Base-by-base conservation (phyloP, 495 filamentous ascomycete species). In the Penicillium verhagenii region DNA sequence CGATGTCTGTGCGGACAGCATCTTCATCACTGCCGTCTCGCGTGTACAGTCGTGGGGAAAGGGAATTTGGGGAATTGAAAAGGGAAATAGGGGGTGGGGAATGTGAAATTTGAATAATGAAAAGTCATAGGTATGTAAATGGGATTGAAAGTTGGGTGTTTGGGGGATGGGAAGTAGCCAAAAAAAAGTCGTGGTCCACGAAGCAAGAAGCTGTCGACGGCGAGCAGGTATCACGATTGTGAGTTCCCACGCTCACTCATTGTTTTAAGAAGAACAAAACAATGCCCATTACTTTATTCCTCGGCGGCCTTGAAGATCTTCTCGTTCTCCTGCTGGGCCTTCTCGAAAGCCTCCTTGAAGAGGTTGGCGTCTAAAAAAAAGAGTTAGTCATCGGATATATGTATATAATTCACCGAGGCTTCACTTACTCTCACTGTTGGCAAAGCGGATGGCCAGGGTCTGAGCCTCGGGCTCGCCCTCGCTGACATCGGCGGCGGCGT, bases 261-360 rank as follows among this genome's bases (percentile, higher is more conserved):
- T 38, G 39, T 20, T 42, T 21, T 26, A 53, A 43, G 37, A 40
- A 50, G 20, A 42, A 50, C 31, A 20, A 35, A 20, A 47, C 18
- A 37, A 42, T 28, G 21, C 25, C 16, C 18, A 52, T 11, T 33
- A 18, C 28, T 66, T 64, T 72, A 72, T 54, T 78, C 76, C 70
- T 81, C 77, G 39, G 31, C 28, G 24, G 72, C 66, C 40, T 35
- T 54, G 76, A 97, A 92, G 39, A 96, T 76, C 60, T 81, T 82
- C 80, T 92, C 91, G 72, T 97, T 99, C 72, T 96, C 94, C 77
- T 96, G 86, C 79, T 96, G 91, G 51, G 95, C 95, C 77, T 94
- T 95, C 78, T 97, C 85, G 79, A 97, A 99, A 53, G 92, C 88
- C 42, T 97, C 93, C 81, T 96, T 96, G 85, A 99, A 99, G 47